Conservation (phyloP, 164 flowering plant genomes). For the Cinnamomum chago region DNA sequence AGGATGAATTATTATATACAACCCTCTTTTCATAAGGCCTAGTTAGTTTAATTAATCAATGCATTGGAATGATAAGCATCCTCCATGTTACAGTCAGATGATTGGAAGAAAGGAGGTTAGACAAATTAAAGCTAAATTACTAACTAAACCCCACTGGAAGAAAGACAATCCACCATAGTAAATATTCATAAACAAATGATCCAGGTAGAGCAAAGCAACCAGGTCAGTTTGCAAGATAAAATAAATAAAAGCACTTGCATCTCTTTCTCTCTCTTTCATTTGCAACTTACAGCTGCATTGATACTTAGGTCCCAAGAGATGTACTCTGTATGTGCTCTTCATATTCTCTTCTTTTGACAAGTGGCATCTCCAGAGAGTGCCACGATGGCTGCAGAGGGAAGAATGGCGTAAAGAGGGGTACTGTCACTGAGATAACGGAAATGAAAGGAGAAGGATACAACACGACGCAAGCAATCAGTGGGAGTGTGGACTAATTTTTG, state of each 20-base stretch:
- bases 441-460: neutral
- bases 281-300: too few species aligned
- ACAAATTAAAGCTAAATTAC: neutral
- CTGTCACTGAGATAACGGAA: neutral
- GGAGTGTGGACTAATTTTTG: too few species aligned
- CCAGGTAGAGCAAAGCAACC: neutral
- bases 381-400: neutral
- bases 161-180: neutral
- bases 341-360: neutral
- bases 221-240: neutral
- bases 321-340: neutral
- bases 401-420: neutral
- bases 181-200: too few species aligned
- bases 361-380: conserved; percentile 1
- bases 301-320: neutral
- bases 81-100: neutral
- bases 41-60: neutral
- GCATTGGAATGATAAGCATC: neutral
- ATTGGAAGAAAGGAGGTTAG: neutral
- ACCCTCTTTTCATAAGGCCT: neutral
- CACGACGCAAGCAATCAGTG: too few species aligned
- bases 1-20: neutral
- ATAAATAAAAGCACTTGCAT: neutral
- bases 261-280: neutral
- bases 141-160: neutral